Evolutionary conservation across 2,329 filamentous ascomycete species (phyloP).

Genomic region (Trichothecium sympodiale): DNA sequence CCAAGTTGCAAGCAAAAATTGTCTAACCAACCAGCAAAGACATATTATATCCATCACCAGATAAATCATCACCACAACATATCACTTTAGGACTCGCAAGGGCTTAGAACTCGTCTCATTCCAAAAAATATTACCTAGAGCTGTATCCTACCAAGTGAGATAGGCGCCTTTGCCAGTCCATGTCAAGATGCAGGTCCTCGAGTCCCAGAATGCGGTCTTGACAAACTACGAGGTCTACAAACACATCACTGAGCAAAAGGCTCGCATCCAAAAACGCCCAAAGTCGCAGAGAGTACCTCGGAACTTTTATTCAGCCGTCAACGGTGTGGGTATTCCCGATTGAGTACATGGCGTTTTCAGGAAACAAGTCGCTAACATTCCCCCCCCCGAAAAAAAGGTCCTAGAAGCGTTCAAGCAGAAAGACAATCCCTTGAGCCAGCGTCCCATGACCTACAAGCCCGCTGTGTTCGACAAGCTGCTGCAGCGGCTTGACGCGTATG

Average conservation of each 20-base stretch:
- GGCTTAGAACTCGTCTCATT: too few relatives aligned
- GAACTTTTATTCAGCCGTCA: conserved; percentile 50
- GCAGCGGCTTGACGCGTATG: conserved; percentile 41
- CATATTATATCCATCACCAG: too few relatives aligned
- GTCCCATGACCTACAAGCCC: conserved; percentile 40
- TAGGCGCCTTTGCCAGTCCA: too few relatives aligned
- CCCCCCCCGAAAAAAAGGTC: too few relatives aligned
- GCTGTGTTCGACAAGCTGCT: conserved; percentile 42
- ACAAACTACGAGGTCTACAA: conserved; percentile 64
- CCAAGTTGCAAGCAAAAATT: too few relatives aligned
- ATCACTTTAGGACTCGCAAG: too few relatives aligned
- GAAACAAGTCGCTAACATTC: too few relatives aligned
- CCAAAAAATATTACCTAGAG: too few relatives aligned
- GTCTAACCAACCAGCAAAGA: too few relatives aligned
- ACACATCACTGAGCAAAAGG: conserved; percentile 47
- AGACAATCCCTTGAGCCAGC: conserved; percentile 45
- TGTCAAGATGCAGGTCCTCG: conserved; percentile 54
- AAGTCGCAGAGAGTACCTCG: conserved; percentile 40
- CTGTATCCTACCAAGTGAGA: too few relatives aligned
- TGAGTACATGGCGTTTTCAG: too few relatives aligned
- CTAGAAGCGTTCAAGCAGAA: conserved; percentile 1
- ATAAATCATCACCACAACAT: too few relatives aligned
- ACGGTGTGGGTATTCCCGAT: conserved; percentile 44
- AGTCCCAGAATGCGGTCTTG: conserved; percentile 57
- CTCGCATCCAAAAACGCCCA: conserved; percentile 23